A percentile compares a stretch with the other conserved stretches of the same genome.
Conservation (phyloP, 2,329 filamentous ascomycete genomes). For the Verticillium albo-atrum region DNA sequence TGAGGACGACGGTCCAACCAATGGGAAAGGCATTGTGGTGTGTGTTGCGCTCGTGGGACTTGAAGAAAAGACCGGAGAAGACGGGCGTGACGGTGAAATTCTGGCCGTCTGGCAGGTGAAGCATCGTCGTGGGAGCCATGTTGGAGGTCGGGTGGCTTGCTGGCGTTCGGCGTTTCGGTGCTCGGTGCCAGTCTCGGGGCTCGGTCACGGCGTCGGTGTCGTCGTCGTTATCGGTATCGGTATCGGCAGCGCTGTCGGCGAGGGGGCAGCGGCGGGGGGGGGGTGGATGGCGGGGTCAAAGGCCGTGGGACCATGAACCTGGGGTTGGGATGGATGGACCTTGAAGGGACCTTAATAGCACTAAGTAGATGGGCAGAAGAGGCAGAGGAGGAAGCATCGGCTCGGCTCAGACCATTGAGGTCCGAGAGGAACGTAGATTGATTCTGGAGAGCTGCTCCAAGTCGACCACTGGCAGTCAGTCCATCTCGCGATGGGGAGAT, state of each 20-base stretch:
- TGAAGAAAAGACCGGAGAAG: conserved; percentile 90
- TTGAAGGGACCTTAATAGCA: neutral
- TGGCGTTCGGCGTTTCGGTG: neutral
- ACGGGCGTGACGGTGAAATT: conserved; percentile 76
- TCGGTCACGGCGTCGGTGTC: neutral
- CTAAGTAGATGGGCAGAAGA: neutral
- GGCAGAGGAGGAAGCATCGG: neutral
- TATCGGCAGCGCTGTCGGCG: neutral
- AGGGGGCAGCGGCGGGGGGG: neutral
- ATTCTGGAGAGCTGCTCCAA: neutral
- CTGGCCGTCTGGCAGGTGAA: conserved; percentile 85
- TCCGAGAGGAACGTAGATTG: neutral
- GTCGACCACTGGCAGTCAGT: neutral
- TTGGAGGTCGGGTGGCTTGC: conserved; percentile 15
- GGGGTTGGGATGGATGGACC: neutral
- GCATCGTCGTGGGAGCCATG: conserved; percentile 35
- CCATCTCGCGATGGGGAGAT: conserved; percentile 5
- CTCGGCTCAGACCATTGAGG: neutral
- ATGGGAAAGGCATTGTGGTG: conserved; percentile 71
- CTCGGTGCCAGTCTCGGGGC: neutral
- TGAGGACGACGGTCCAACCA: conserved; percentile 86
- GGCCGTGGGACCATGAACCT: neutral
- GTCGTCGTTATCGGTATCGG: neutral
- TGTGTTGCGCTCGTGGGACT: conserved; percentile 68
- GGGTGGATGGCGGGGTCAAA: conserved; percentile 8